Conservation (phyloP, 2,329 filamentous ascomycete genomes). For the Claviceps pusilla region DNA sequence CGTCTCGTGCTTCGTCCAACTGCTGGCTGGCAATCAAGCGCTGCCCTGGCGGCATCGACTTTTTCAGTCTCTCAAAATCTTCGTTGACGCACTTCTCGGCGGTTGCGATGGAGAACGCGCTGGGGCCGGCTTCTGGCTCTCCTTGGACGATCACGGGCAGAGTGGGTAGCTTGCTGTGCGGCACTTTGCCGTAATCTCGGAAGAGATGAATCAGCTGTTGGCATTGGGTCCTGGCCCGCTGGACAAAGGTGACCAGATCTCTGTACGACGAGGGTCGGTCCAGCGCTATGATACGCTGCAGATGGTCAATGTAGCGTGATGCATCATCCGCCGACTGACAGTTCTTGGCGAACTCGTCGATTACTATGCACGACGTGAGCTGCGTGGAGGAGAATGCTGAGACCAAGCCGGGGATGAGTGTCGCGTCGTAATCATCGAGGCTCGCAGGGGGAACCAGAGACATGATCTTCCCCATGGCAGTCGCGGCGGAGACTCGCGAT, state of each 20-base stretch:
- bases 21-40: slow-evolving; percentile 69
- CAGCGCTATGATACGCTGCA: slow-evolving; percentile 65
- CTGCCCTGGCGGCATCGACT: slow-evolving; percentile 74
- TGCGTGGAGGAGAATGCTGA: slow-evolving; percentile 76
- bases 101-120: slow-evolving; percentile 74
- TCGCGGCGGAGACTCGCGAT: slow-evolving; percentile 75
- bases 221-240: slow-evolving; percentile 81
- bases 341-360: slow-evolving; percentile 74
- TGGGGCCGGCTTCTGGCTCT: slow-evolving; percentile 78
- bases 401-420: slow-evolving; percentile 49
- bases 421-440: slow-evolving; percentile 48
- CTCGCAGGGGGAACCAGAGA: slow-evolving; percentile 52
- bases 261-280: slow-evolving; percentile 73
- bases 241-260: slow-evolving; percentile 79
- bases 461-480: slow-evolving; percentile 75
- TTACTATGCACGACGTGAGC: slow-evolving; percentile 63
- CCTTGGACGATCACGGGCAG: slow-evolving; percentile 89
- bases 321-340: slow-evolving; percentile 26
- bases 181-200: slow-evolving; percentile 74
- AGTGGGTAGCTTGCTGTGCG: slow-evolving; percentile 57
- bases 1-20: slow-evolving; percentile 60
- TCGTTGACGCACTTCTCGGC: slow-evolving; percentile 76
- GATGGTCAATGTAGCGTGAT: slow-evolving; percentile 41
- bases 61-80: slow-evolving; percentile 81
- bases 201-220: slow-evolving; percentile 83